Evolutionary conservation across 805 yeast genomes (phyloP), one percentile per base, ranked within the genome.

Genomic region (Jamesozyma lodderae): DNA sequence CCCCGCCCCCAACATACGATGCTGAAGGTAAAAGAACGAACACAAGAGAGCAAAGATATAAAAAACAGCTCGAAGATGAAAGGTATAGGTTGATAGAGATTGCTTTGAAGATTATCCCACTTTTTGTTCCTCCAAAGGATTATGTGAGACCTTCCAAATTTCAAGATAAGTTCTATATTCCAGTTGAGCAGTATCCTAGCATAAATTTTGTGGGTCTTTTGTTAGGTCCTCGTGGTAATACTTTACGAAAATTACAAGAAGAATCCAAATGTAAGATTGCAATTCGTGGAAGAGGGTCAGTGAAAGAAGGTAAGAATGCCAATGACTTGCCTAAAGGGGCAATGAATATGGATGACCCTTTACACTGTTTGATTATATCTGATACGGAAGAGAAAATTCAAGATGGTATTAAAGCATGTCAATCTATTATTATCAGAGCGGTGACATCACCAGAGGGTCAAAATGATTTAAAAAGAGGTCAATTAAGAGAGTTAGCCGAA

Each of bases 191-290:
- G 42, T 80, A 86, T 62, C 96, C 97, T 0, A 90, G 81, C 36
- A 80, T 92, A 49, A 92, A 92, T 62, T 90, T 90, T 55, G 83
- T 92, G 37, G 99, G 99, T 0, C 68, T 82, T 37, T 63, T 92
- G 16, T 61, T 92, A 35, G 99, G 99, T 0, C 98, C 99, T 23
- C 78, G 99, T 67, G 99, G 97, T 18, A 81, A 82, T 50, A 90
- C 96, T 0, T 63, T 90, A 49, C 75, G 83, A 43, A 75, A 76
- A 49, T 63, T 94, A 60, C 94, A 90, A 55, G 78, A 75, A 21
- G 78, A 81, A 35, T 80, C 94, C 28, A 95, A 95, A 1, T 96
- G 97, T 14, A 75, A 72, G 47, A 81, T 92, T 42, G 94, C 88
- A 3, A 83, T 92, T 35, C 70, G 99, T 48, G 99, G 99, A 20